Conservation (phyloP, 768 basidiomycete genomes). For the Strobilomyces confusus region DNA sequence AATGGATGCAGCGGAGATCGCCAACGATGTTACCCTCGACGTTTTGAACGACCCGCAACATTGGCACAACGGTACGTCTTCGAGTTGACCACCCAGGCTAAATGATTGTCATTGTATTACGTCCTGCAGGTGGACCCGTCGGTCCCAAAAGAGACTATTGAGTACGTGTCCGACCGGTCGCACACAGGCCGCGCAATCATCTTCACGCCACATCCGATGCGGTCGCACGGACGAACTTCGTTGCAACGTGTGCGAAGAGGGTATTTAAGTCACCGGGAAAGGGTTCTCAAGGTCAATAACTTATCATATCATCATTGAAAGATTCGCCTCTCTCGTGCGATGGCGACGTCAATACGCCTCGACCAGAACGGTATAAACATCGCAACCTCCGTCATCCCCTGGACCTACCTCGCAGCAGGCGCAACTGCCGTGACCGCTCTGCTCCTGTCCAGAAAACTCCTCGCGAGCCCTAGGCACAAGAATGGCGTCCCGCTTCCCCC, state of each 20-base stretch:
- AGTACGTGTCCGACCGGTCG: no score
- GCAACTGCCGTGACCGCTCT: neutral
- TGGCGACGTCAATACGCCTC: neutral
- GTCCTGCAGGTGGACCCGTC: no score
- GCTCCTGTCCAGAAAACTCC: neutral
- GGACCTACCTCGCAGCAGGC: neutral
- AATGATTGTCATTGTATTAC: no score
- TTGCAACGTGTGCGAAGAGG: neutral
- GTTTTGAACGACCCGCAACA: no score
- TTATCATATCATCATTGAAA: neutral
- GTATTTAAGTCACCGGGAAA: no score
- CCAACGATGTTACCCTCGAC: no score
- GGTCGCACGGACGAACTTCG: neutral
- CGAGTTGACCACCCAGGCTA: no score
- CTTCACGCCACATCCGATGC: neutral
- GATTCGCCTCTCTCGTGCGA: neutral
- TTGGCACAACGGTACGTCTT: no score
- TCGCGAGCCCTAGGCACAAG: neutral
- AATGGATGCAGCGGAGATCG: no score
- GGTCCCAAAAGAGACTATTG: no score
- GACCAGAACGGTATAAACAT: neutral
- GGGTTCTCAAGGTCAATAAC: neutral
- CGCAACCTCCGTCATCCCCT: neutral
- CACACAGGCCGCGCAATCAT: no score
- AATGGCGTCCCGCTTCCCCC: neutral